Evolutionary conservation across 2,329 filamentous ascomycete genomes (phyloP), one percentile per base, ranked within the genome.

Genomic region (Xylaria multiplex): DNA sequence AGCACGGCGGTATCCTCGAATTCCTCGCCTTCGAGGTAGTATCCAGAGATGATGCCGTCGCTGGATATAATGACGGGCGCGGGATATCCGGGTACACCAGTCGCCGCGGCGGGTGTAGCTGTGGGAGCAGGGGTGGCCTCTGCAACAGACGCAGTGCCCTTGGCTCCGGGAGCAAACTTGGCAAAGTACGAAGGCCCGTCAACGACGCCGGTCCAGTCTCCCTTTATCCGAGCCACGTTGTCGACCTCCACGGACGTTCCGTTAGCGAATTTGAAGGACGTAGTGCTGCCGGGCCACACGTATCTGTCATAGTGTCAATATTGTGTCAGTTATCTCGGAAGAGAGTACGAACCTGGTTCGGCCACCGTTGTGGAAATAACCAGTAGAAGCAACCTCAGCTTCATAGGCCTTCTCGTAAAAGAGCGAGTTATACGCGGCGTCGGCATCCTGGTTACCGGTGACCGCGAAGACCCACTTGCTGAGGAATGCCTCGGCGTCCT

Each of bases 391-490:
- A 73, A 76, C 53, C 73, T 75, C 73, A 9, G 74, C 74, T 24
- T 69, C 61, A 46, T 70, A 76, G 3, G 75, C 73, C 59, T 77
- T 76, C 58, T 75, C 72, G 62, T 75, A 81, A 67, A 82, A 81
- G 73, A 81, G 77, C 5, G 77, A 77, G 67, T 82, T 82, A 59
- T 80, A 81, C 5, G 77, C 78, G 7, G 80, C 77, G 68, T 81
- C 79, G 24, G 73, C 73, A 57, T 81, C 80, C 68, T 81, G 80
- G 46, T 80, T 75, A 19, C 72, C 66, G 65, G 70, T 74, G 65
- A 61, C 79, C 69, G 66, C 75, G 71, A 50, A 74, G 71, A 71
- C 76, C 77, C 62, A 77, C 19, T 76, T 71, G 32, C 67, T 67
- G 19, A 77, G 46, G 53, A 68, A 74, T 9, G 70, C 71, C 40